Evolutionary conservation across 1,284 basidiomycete genomes (phyloP).

Genomic region (Ceratobasidium sp.): DNA sequence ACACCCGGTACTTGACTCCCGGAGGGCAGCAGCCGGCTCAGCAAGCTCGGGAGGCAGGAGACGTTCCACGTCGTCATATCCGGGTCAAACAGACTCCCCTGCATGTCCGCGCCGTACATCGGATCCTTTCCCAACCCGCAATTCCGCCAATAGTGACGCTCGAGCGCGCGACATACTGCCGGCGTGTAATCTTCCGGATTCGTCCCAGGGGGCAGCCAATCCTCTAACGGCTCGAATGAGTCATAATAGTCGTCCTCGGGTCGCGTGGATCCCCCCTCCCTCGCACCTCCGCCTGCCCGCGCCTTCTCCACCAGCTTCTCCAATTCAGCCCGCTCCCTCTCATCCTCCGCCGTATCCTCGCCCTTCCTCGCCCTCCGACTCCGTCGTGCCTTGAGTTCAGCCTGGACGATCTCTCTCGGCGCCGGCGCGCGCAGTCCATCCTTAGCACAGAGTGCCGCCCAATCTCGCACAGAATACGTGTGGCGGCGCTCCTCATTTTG

Average conservation of each 20-base stretch:
- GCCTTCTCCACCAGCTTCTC: conserved; percentile 1
- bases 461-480: conserved; percentile 83
- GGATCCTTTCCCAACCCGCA: conserved; percentile 87
- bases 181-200: conserved; percentile 78
- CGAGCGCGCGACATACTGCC: conserved; percentile 87
- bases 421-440: conserved; percentile 54
- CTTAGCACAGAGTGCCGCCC: conserved; percentile 82
- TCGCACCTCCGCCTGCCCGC: background rate
- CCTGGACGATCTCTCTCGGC: conserved; percentile 37
- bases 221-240: conserved; percentile 71
- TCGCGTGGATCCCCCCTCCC: background rate
- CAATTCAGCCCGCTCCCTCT: conserved; percentile 24
- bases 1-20: conserved; percentile 85
- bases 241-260: conserved; percentile 69
- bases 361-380: conserved; percentile 51
- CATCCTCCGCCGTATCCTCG: conserved; percentile 50
- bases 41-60: conserved; percentile 85
- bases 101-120: conserved; percentile 97
- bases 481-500: conserved; percentile 91
- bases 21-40: conserved; percentile 80
- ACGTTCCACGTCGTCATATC: conserved; percentile 92
- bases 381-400: conserved; percentile 48
- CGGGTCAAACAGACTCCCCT: conserved; percentile 89
- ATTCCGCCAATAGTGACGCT: conserved; percentile 92
- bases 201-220: conserved; percentile 83